Evolutionary conservation across 2,329 filamentous ascomycete genomes (phyloP).

Genomic region (Iodosphaeria phyllophila): DNA sequence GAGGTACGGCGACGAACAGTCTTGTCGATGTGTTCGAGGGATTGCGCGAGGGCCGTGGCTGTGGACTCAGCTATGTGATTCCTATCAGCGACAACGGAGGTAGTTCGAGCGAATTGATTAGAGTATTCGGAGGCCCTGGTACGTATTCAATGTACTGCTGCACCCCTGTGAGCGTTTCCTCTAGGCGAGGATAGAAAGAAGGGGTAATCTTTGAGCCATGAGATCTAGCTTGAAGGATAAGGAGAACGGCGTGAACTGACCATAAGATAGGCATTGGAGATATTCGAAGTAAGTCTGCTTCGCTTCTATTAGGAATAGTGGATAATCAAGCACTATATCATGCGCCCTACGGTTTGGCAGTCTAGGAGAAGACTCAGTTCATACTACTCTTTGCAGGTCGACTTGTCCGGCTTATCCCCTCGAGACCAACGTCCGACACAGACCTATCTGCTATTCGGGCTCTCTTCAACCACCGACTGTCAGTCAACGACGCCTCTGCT

Average conservation of each 20-base stretch:
- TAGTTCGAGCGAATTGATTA: conserved; percentile 80
- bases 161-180: too few relatives aligned
- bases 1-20: conserved; percentile 85
- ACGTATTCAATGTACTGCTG: conserved; percentile 5
- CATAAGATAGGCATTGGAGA: conserved; percentile 12
- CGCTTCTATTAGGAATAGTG: too few relatives aligned
- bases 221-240: too few relatives aligned
- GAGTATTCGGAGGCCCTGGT: conserved; percentile 90
- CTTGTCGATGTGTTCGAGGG: conserved; percentile 76
- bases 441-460: conserved; percentile 60
- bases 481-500: conserved; percentile 32
- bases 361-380: background rate
- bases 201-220: too few relatives aligned
- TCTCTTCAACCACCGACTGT: conserved; percentile 76
- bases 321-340: too few relatives aligned
- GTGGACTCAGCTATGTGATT: conserved; percentile 66
- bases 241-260: too few relatives aligned
- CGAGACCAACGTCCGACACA: conserved; percentile 31
- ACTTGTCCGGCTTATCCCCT: conserved; percentile 74
- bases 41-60: conserved; percentile 43
- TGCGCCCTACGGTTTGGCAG: too few relatives aligned
- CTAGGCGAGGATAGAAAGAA: too few relatives aligned
- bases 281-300: conserved; percentile 11
- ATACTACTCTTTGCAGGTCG: conserved; percentile 49
- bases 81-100: conserved; percentile 94